Evolutionary conservation across 2,329 filamentous ascomycete species (phyloP).

Genomic region (Alternaria brassicicola): DNA sequence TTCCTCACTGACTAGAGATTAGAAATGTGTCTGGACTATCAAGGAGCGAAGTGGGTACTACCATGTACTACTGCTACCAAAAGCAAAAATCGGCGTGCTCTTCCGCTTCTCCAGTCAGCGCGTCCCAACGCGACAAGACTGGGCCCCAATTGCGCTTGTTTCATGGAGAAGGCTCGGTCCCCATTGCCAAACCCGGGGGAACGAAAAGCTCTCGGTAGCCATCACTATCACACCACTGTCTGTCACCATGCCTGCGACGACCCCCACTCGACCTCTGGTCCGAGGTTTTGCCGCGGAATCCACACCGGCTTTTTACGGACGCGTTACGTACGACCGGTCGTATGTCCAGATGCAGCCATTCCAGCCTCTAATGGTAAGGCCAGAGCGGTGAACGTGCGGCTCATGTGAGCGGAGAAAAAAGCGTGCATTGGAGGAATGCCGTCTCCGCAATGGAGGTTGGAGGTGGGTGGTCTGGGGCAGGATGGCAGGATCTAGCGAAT

Average conservation of each 20-base stretch:
- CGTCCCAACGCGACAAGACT: neutral
- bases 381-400: neutral
- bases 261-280: neutral
- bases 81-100: neutral
- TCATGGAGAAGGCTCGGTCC: neutral
- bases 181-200: neutral
- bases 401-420: neutral
- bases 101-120: neutral
- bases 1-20: too few relatives aligned
- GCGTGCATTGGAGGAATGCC: neutral
- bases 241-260: neutral
- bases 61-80: neutral
- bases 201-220: neutral
- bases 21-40: too few relatives aligned
- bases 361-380: neutral
- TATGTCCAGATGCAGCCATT: neutral
- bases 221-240: neutral
- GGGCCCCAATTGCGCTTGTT: neutral
- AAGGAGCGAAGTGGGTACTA: too few relatives aligned
- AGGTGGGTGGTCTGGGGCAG: neutral
- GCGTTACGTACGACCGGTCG: neutral
- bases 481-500: neutral
- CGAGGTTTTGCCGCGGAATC: neutral
- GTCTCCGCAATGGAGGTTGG: neutral
- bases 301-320: neutral